phyloP scores from a whole-genome alignment of 306 rosid species.

The Acmispon strigosus region DNA sequence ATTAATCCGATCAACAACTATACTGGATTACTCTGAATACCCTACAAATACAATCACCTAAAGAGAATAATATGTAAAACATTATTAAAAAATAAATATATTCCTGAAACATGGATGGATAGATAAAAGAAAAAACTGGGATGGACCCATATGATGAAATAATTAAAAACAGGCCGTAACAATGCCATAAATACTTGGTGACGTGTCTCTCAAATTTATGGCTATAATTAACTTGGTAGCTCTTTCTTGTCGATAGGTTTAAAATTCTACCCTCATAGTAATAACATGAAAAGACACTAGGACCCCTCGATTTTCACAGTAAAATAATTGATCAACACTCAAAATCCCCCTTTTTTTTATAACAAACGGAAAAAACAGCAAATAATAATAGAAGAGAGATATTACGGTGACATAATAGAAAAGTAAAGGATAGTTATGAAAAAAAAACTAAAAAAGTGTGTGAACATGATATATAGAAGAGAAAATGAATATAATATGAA shows the following conservation, averaged over 20 bases:
- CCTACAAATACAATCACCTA: no score
- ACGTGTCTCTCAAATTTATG: constrained; percentile 28
- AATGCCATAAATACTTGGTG: constrained; percentile 41
- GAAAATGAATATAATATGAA: no score
- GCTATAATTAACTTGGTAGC: constrained; percentile 24
- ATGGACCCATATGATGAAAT: constrained; percentile 26
- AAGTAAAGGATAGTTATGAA: no score
- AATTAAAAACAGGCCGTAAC: constrained; percentile 35
- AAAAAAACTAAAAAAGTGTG: no score
- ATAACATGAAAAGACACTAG: constrained; percentile 22
- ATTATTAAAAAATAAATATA: neutral
- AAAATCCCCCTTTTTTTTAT: no score
- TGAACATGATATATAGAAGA: no score
- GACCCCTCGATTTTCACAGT: neutral
- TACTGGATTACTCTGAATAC: no score
- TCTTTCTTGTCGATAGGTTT: constrained; percentile 17
- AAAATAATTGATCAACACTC: no score
- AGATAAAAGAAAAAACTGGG: neutral
- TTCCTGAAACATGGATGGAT: neutral
- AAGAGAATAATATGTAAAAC: neutral
- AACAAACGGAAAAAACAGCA: no score
- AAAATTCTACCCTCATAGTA: constrained; percentile 10
- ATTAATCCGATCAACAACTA: no score
- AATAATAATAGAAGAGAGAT: no score
- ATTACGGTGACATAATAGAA: no score